Evolutionary conservation across 2,329 filamentous ascomycete species (phyloP), one percentile per base, ranked within the genome.

Genomic region (Ploettnerulaceae sp.): DNA sequence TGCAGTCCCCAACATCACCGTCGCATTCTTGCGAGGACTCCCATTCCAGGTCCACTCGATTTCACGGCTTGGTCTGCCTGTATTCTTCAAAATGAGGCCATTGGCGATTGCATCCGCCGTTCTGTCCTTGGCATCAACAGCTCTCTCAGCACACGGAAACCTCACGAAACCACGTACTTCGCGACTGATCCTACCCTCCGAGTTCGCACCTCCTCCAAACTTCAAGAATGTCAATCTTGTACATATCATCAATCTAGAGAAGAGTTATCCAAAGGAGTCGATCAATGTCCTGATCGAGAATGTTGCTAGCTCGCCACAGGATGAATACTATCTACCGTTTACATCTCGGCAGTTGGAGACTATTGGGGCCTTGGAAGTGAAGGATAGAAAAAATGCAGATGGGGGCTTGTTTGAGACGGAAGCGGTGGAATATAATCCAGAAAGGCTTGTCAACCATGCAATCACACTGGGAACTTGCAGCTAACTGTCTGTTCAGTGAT

Each of bases 231-330:
- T 77, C 68, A 97, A 98, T 66, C 70, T 97, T 22, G 85, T 97
- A 41, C 86, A 93, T 61, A 83, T 86, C 55, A 84, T 94, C 63
- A 95, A 95, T 57, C 70, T 96, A 48, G 91, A 97, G 69, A 97
- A 96, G 75, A 86, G 82, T 57, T 97, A 93, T 62, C 82, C 83
- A 45, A 84, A 89, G 64, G 91, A 97, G 69, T 85, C 83, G 11
- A 81, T 96, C 74, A 96, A 97, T 69, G 84, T 95, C n/a, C 75
- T 95, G 41, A 81, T 98, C 54, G 86, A 96, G 72, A 98, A 98
- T 67, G 74, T 86, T 57, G 87, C 84, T 62, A 75, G 77, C 52
- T 72, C 83, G 56, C 77, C 89, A 14, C 90, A 97, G 65, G 79
- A 81, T 65, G 85, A 95, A 67, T 98, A 98, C 76, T 97, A 84